Conservation (phyloP, 2,329 filamentous ascomycete species). For the Teratosphaeria destructans region DNA sequence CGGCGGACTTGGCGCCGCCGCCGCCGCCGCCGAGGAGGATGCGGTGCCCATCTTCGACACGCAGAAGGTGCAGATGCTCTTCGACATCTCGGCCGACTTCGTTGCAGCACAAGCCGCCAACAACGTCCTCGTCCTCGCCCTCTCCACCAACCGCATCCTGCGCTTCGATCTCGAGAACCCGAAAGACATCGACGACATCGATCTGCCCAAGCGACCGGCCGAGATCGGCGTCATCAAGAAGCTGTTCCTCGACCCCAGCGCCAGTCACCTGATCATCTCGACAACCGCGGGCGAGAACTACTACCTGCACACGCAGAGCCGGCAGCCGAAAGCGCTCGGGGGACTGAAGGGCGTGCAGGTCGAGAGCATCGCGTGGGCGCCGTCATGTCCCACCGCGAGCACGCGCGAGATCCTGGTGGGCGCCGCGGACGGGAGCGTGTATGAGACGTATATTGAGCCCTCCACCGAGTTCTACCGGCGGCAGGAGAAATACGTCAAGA, state of each 20-base stretch:
- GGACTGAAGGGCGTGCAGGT: constrained; percentile 78
- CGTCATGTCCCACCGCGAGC: constrained; percentile 80
- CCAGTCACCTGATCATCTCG: constrained; percentile 84
- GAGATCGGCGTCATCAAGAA: constrained; percentile 87
- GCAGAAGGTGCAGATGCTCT: constrained; percentile 84
- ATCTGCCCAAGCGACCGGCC: constrained; percentile 83
- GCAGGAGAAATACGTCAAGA: constrained; percentile 85
- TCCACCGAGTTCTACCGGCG: constrained; percentile 90
- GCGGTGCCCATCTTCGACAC: constrained; percentile 85
- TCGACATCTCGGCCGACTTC: constrained; percentile 89
- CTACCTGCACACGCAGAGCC: constrained; percentile 92
- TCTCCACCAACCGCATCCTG: constrained; percentile 84
- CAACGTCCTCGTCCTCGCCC: constrained; percentile 85
- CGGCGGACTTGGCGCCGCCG: neutral
- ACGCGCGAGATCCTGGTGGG: constrained; percentile 90
- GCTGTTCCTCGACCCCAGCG: constrained; percentile 96
- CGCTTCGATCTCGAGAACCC: constrained; percentile 89
- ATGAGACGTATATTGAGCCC: constrained; percentile 90
- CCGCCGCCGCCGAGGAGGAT: neutral
- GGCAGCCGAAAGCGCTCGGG: constrained; percentile 71
- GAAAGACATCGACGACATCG: constrained; percentile 96
- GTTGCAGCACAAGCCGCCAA: constrained; percentile 95
- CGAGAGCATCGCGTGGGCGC: constrained; percentile 90
- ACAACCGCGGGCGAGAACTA: constrained; percentile 92
- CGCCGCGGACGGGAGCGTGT: constrained; percentile 85